Evolutionary conservation across 2,329 filamentous ascomycete genomes (phyloP).

Genomic region (Corinectria fuckeliana): DNA sequence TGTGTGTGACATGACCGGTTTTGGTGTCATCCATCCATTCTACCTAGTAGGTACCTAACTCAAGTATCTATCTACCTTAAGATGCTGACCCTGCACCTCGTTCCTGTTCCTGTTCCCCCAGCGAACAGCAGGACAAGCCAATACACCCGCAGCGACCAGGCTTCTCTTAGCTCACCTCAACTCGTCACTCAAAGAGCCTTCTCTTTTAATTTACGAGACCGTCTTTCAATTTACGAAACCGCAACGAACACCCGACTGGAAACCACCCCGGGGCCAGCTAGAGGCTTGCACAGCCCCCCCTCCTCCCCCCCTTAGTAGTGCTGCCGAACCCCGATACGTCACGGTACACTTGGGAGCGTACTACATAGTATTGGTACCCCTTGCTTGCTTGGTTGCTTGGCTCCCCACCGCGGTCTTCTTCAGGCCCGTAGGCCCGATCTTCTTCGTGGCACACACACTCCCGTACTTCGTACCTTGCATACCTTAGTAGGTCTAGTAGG

Average conservation of each 20-base stretch:
- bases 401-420: neutral
- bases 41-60: too few species aligned
- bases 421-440: neutral
- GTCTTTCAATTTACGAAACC: too few species aligned
- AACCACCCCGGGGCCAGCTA: neutral
- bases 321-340: slow-evolving; percentile 18
- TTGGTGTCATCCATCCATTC: too few species aligned
- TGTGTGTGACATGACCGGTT: slow-evolving; percentile 13
- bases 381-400: neutral
- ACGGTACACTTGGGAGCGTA: too few species aligned
- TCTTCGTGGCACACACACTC: neutral
- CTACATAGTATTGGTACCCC: too few species aligned
- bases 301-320: slow-evolving; percentile 12
- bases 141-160: neutral
- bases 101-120: neutral
- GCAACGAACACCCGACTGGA: neutral
- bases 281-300: slow-evolving; percentile 23
- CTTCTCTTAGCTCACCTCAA: neutral
- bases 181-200: neutral
- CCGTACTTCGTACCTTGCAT: neutral
- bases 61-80: too few species aligned
- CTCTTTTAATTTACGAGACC: slow-evolving; percentile 15
- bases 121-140: neutral
- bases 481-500: neutral
- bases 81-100: slow-evolving; percentile 2